Evolutionary conservation across 371 early-diverging fungal species (phyloP), one percentile per base, ranked within the genome.

Genomic region (Mortierella sp.): DNA sequence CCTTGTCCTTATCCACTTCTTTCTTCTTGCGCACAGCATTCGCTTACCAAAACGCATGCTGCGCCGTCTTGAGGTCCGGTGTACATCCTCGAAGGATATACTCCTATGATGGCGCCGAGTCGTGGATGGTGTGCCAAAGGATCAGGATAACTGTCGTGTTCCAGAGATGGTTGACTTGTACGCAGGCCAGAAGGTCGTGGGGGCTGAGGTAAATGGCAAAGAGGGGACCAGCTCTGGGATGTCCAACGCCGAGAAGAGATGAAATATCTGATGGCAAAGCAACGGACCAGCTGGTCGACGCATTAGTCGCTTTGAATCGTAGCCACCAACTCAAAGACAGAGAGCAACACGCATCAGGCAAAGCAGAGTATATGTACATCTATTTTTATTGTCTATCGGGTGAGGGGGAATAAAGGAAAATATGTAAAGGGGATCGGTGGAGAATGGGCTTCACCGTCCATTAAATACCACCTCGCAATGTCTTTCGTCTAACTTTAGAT

Each of bases 401-500:
- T 58, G 27, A 29, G 29, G 63, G 65, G 65, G 14, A 35, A 63
- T 68, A 68, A 32, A 51, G 21, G 21, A 51, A 68, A 68, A 41
- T 18, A 18, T 63, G 24, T 68, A 68, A 68, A 38, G 32, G 35
- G 35, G 68, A 35, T 24, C 1, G 68, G 38, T 11, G 63, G 21
- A 4, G 35, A 38, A 38, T 38, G 68, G 21, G 43, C 43, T 10
- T 8, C 21, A 38, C 43, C 7, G 43, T 68, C 68, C 41, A 8
- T 68, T 41, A 68, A 38, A 68, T 41, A 38, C 41, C 68, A 35
- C 32, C 63, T 35, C 63, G 27, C 65, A 18, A 63, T 35, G 65
- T 63, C 38, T 38, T 24, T 68, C 18, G 41, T 24, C 10, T 41
- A 68, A 18, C 35, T 38, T 70, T 82, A 86, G 74, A 86, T 86